phyloP scores from a whole-genome alignment of 768 basidiomycete species.

The Daedalea quercina region DNA sequence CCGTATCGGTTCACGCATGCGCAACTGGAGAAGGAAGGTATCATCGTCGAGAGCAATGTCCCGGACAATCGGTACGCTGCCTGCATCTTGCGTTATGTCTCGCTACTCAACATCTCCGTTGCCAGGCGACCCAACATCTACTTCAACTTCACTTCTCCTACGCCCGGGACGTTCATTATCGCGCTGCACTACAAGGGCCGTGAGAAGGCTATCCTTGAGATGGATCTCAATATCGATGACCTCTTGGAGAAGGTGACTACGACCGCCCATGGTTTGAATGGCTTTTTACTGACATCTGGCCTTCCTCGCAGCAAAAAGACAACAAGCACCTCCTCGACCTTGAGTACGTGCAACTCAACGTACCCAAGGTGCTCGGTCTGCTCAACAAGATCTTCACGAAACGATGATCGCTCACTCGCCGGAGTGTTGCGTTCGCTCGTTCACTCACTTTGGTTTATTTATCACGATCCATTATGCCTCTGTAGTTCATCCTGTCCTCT shows the following conservation, averaged over 20 bases:
- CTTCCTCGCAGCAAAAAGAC: conserved; percentile 82
- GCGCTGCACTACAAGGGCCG: conserved; percentile 98
- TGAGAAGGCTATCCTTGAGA: conserved; percentile 98
- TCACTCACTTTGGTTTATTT: conserved; percentile 1
- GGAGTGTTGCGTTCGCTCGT: not conserved
- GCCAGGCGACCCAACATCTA: conserved; percentile 92
- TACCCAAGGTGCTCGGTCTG: conserved; percentile 87
- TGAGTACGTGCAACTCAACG: conserved; percentile 96
- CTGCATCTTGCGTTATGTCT: not conserved
- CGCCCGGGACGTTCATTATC: conserved; percentile 97
- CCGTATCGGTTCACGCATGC: conserved; percentile 98
- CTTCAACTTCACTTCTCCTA: conserved; percentile 97
- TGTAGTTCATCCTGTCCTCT: not conserved
- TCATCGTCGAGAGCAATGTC: conserved; percentile 98
- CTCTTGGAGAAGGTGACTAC: conserved; percentile 84
- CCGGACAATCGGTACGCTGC: conserved; percentile 85
- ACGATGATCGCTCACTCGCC: conserved; percentile 40
- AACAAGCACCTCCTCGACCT: conserved; percentile 94
- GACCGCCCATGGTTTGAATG: not conserved
- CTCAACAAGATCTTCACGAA: conserved; percentile 93
- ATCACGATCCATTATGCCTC: conserved; percentile 6
- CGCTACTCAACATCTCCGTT: conserved; percentile 6
- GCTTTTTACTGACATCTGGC: conserved; percentile 1
- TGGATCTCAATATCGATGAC: conserved; percentile 99
- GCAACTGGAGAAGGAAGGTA: conserved; percentile 97